These are phyloP conservation scores for Jamesozyma spencerorum DNA, from an alignment of 805 yeast genomes.

Conservation along the genomic window DNA sequence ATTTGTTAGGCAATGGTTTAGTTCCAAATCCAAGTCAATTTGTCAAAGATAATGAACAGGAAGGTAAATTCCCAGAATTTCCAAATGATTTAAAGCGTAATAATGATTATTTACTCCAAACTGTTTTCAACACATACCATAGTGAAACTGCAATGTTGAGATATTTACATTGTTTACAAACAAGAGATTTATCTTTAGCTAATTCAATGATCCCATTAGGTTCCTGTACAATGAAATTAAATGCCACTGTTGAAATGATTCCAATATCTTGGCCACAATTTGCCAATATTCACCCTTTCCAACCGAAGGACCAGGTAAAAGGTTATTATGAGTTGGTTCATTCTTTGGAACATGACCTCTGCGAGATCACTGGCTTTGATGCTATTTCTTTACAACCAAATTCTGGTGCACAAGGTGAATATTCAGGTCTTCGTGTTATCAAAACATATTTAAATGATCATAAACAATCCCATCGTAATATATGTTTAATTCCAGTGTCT, in stretches of 20 bases:
- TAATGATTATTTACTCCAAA: conserved; percentile 54
- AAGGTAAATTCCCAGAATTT: conserved; percentile 36
- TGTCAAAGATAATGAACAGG: not conserved
- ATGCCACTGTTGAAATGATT: conserved; percentile 90
- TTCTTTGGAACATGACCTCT: conserved; percentile 76
- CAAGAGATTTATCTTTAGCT: conserved; percentile 85
- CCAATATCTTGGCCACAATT: conserved; percentile 95
- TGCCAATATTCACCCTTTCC: conserved; percentile 83
- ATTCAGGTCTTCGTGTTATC: conserved; percentile 84
- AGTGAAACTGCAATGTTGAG: conserved; percentile 93
- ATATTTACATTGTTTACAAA: conserved; percentile 75
- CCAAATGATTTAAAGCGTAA: conserved; percentile 44
- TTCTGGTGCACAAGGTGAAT: conserved; percentile 98
- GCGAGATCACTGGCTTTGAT: conserved; percentile 87
- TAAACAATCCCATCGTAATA: conserved; percentile 66
- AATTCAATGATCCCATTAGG: conserved; percentile 97
- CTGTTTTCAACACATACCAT: conserved; percentile 79
- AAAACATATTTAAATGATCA: conserved; percentile 60
- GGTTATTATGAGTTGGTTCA: conserved; percentile 72
- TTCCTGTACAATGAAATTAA: conserved; percentile 95
- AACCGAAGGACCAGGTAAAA: conserved; percentile 75
- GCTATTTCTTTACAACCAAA: conserved; percentile 92
- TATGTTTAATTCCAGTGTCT: conserved; percentile 90
- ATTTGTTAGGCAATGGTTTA: conserved; percentile 39
- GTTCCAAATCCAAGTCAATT: not conserved